Percentiles rank a stretch among this genome's conserved stretches.
These are phyloP conservation scores for Candida oleophila DNA, from an alignment of 805 yeast species.

Conservation along the genomic window DNA sequence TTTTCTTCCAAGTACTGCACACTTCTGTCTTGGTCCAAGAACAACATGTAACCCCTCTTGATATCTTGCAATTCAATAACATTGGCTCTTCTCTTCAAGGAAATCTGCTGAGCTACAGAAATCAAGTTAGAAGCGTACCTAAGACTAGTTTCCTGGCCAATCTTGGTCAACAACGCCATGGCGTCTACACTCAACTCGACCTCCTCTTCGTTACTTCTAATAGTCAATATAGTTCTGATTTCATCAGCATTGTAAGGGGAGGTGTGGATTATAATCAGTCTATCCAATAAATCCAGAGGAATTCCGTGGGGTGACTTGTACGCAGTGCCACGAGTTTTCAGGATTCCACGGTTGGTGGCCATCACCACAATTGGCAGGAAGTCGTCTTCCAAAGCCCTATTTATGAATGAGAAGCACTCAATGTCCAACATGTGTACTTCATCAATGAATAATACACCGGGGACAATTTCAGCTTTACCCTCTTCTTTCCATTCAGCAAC, in stretches of 20 bases:
- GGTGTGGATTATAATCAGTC: slow-evolving; percentile 91
- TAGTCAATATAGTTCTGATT: slow-evolving; percentile 78
- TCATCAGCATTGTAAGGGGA: slow-evolving; percentile 75
- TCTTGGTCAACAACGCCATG: slow-evolving; percentile 80
- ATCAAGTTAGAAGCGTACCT: slow-evolving; percentile 92
- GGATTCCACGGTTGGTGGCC: slow-evolving; percentile 96
- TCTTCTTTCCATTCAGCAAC: slow-evolving; percentile 99
- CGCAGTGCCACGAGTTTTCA: slow-evolving; percentile 91
- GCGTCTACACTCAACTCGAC: slow-evolving; percentile 82
- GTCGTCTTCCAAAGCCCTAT: slow-evolving; percentile 94
- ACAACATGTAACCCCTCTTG: slow-evolving; percentile 81
- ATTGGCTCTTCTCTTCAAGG: slow-evolving; percentile 73
- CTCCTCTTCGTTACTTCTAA: slow-evolving; percentile 93
- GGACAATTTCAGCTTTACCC: slow-evolving; percentile 96
- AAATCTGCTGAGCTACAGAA: slow-evolving; percentile 84
- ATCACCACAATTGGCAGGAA: slow-evolving; percentile 95
- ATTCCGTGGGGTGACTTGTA: slow-evolving; percentile 97
- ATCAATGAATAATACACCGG: slow-evolving; percentile 96
- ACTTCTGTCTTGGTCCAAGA: slow-evolving; percentile 85
- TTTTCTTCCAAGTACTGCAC: slow-evolving; percentile 79
- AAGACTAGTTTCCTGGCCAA: slow-evolving; percentile 85
- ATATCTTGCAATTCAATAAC: slow-evolving; percentile 77
- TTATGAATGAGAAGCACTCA: slow-evolving; percentile 92
- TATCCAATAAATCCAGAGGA: slow-evolving; percentile 90
- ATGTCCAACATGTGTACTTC: slow-evolving; percentile 98